Percentiles rank a stretch among this genome's conserved stretches.
Conservation (phyloP, 1,284 basidiomycete genomes). For the Schizophyllum commune region DNA sequence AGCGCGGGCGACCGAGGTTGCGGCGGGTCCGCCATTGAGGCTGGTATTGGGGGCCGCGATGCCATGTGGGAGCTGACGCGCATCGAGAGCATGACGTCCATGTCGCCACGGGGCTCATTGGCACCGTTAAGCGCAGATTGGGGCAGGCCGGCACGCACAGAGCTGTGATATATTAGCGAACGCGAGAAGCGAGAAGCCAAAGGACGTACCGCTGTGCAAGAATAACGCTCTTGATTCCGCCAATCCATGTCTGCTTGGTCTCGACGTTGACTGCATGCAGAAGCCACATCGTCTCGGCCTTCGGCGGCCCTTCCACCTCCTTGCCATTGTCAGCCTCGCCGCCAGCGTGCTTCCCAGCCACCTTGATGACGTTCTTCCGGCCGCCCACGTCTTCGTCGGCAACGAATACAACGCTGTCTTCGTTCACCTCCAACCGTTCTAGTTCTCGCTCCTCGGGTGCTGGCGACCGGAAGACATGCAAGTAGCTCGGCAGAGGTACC, state of each 20-base stretch:
- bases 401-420: slow-evolving; percentile 65
- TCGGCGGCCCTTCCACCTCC: slow-evolving; percentile 31
- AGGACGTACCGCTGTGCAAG: slow-evolving; percentile 54
- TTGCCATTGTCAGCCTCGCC: slow-evolving; percentile 31
- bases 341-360: slow-evolving; percentile 52
- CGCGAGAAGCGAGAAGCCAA: too few species aligned
- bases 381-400: slow-evolving; percentile 63
- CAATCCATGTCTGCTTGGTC: slow-evolving; percentile 68
- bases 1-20: slow-evolving; percentile 6
- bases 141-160: slow-evolving; percentile 29
- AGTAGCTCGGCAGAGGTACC: neutral
- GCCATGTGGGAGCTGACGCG: slow-evolving; percentile 27
- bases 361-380: slow-evolving; percentile 54
- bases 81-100: slow-evolving; percentile 78
- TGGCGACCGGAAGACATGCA: slow-evolving; percentile 17
- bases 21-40: slow-evolving; percentile 1
- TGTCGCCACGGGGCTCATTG: slow-evolving; percentile 62
- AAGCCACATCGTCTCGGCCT: slow-evolving; percentile 47
- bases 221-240: slow-evolving; percentile 61
- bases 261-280: slow-evolving; percentile 52
- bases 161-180: neutral
- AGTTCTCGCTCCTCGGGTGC: slow-evolving; percentile 55
- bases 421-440: slow-evolving; percentile 65
- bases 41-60: neutral
- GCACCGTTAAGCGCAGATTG: slow-evolving; percentile 28